Percentiles rank a stretch among this genome's conserved stretches.
These are phyloP conservation scores for Lactarius trivialis DNA, from an alignment of 768 basidiomycete genomes.

Conservation along the genomic window DNA sequence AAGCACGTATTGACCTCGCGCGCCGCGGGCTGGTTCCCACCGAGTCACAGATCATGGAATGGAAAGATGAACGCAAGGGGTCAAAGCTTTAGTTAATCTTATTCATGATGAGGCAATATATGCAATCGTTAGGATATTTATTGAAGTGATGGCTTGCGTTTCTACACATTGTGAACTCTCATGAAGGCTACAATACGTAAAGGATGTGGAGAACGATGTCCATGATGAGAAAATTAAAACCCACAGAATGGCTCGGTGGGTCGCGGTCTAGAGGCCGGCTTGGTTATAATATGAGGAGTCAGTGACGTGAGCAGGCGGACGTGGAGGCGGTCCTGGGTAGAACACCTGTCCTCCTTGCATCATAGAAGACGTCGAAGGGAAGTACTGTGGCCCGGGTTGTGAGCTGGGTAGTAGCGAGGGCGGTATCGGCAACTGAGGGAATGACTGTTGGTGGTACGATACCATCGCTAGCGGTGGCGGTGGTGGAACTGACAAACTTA, in stretches of 20 bases:
- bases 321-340: slow-evolving; percentile 29
- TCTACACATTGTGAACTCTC: slow-evolving; percentile 15
- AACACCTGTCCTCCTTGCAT: slow-evolving; percentile 24
- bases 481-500: slow-evolving; percentile 43
- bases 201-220: background rate
- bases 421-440: slow-evolving; percentile 21
- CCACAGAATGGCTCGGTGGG: background rate
- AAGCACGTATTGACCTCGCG: slow-evolving; percentile 71
- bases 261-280: slow-evolving; percentile 20
- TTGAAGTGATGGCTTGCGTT: slow-evolving; percentile 11
- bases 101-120: slow-evolving; percentile 11
- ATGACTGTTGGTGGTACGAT: slow-evolving; percentile 29
- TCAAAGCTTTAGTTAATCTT: slow-evolving; percentile 3
- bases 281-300: slow-evolving; percentile 18
- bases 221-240: slow-evolving; percentile 10
- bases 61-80: slow-evolving; percentile 44
- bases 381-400: slow-evolving; percentile 19
- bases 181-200: slow-evolving; percentile 12
- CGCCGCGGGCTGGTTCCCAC: slow-evolving; percentile 71
- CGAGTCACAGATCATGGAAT: slow-evolving; percentile 77
- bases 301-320: slow-evolving; percentile 24
- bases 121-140: slow-evolving; percentile 16
- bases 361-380: slow-evolving; percentile 25
- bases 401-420: slow-evolving; percentile 12
- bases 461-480: slow-evolving; percentile 29